phyloP scores from a whole-genome alignment of 1,139 yeast species.

The Suhomyces choctaworum region DNA sequence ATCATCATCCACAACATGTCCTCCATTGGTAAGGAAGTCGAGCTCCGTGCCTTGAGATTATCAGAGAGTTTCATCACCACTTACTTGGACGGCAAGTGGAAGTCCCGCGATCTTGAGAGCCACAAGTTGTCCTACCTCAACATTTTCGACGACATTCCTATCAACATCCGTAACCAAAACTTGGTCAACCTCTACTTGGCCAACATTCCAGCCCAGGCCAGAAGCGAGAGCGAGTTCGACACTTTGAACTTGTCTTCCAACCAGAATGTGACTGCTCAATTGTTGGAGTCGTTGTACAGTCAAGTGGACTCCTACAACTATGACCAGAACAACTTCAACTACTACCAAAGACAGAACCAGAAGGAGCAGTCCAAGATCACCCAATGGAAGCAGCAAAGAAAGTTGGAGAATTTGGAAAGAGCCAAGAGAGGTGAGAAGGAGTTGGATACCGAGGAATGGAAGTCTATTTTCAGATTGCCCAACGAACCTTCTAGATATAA shows the following conservation, averaged over 20 bases:
- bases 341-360: conserved; percentile 75
- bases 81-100: conserved; percentile 61
- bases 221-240: conserved; percentile 34
- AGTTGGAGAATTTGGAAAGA: conserved; percentile 65
- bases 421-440: conserved; percentile 58
- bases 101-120: conserved; percentile 61
- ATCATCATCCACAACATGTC: conserved; percentile 74
- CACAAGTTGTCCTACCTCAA: conserved; percentile 65
- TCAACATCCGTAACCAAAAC: conserved; percentile 58
- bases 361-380: conserved; percentile 70
- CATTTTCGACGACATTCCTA: conserved; percentile 72
- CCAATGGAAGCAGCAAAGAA: conserved; percentile 71
- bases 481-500: conserved; percentile 76
- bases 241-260: conserved; percentile 46
- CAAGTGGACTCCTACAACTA: conserved; percentile 78
- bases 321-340: conserved; percentile 80
- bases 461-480: conserved; percentile 64
- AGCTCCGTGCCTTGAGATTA: conserved; percentile 70
- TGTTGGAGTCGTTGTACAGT: conserved; percentile 68
- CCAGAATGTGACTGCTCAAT: conserved; percentile 47
- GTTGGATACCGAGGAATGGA: conserved; percentile 66
- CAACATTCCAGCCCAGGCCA: conserved; percentile 31
- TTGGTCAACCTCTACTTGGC: conserved; percentile 45
- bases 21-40: conserved; percentile 62
- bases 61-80: conserved; percentile 61